Percentiles rank a stretch among this genome's conserved stretches.
Conservation (phyloP, 2,329 filamentous ascomycete species). For the Arthrobotrys sphaeroides region DNA sequence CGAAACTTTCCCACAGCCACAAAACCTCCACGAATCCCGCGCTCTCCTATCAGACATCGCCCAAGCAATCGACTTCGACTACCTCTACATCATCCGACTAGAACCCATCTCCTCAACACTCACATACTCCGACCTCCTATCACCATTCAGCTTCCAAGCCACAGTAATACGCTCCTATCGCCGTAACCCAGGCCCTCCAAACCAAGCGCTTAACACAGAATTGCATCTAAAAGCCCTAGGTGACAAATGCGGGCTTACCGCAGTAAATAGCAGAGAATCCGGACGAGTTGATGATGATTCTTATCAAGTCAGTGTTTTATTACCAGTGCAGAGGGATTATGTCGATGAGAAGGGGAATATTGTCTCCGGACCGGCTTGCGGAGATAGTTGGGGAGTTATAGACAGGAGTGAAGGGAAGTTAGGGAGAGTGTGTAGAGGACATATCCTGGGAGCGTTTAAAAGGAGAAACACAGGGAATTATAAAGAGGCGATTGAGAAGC, state of each 20-base stretch:
- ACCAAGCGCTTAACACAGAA: slow-evolving; percentile 48
- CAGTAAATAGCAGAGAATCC: slow-evolving; percentile 19
- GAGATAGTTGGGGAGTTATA: neutral
- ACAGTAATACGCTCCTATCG: slow-evolving; percentile 46
- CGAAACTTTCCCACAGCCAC: slow-evolving; percentile 13
- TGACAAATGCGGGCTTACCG: slow-evolving; percentile 33
- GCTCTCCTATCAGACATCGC: slow-evolving; percentile 30
- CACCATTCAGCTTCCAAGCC: slow-evolving; percentile 28
- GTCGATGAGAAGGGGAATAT: slow-evolving; percentile 35
- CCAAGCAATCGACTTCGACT: slow-evolving; percentile 46
- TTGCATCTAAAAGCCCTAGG: slow-evolving; percentile 40
- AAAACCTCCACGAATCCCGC: slow-evolving; percentile 28
- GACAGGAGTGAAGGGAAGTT: neutral
- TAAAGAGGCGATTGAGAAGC: slow-evolving; percentile 27
- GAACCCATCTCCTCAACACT: slow-evolving; percentile 33
- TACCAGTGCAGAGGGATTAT: slow-evolving; percentile 43
- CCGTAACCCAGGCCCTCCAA: slow-evolving; percentile 33
- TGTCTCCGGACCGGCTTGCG: slow-evolving; percentile 1
- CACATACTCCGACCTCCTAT: slow-evolving; percentile 30
- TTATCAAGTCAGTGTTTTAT: slow-evolving; percentile 40
- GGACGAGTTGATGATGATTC: slow-evolving; percentile 3
- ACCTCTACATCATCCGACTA: slow-evolving; percentile 47
- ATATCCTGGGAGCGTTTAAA: slow-evolving; percentile 49
- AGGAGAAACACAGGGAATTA: slow-evolving; percentile 35
- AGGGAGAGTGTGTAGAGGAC: slow-evolving; percentile 39